Evolutionary conservation across 2,329 filamentous ascomycete genomes (phyloP).

Genomic region (Westerdykella aurantiaca): DNA sequence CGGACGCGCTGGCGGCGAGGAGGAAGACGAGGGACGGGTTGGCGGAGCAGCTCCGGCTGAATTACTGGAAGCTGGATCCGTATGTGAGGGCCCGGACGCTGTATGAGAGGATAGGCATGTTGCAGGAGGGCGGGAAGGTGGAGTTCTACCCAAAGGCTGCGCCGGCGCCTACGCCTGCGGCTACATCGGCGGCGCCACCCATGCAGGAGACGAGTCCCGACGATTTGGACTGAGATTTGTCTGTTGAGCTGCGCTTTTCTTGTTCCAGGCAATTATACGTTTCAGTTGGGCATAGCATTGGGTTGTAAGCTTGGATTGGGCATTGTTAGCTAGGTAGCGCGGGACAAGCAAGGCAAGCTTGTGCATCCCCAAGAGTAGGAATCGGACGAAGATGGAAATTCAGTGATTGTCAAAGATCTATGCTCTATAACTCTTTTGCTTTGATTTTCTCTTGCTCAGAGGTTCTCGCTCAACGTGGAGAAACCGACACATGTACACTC

Average conservation of each 20-base stretch:
- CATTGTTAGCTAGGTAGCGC: too few relatives aligned
- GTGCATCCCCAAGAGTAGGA: too few relatives aligned
- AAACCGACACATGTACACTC: too few relatives aligned
- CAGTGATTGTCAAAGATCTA: too few relatives aligned
- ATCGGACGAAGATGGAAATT: too few relatives aligned
- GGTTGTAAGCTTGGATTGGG: too few relatives aligned
- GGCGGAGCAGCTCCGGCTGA: conserved; percentile 58
- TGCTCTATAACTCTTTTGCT: too few relatives aligned
- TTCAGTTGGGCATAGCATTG: too few relatives aligned
- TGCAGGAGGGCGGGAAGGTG: conserved; percentile 61
- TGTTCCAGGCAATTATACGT: neutral
- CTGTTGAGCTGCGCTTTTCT: neutral
- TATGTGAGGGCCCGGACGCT: conserved; percentile 76
- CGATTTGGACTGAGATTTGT: conserved; percentile 27
- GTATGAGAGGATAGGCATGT: conserved; percentile 74
- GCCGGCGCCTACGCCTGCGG: conserved; percentile 2
- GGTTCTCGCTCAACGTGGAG: too few relatives aligned
- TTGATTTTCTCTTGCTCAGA: too few relatives aligned
- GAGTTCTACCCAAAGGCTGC: conserved; percentile 58
- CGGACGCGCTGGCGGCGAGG: conserved; percentile 36
- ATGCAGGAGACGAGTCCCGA: conserved; percentile 24
- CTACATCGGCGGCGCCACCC: conserved; percentile 5
- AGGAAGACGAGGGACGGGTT: conserved; percentile 57
- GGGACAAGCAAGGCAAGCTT: too few relatives aligned
- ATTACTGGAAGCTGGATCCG: conserved; percentile 88